Conservation (phyloP, 768 basidiomycete genomes). For the Suillus weaverae region DNA sequence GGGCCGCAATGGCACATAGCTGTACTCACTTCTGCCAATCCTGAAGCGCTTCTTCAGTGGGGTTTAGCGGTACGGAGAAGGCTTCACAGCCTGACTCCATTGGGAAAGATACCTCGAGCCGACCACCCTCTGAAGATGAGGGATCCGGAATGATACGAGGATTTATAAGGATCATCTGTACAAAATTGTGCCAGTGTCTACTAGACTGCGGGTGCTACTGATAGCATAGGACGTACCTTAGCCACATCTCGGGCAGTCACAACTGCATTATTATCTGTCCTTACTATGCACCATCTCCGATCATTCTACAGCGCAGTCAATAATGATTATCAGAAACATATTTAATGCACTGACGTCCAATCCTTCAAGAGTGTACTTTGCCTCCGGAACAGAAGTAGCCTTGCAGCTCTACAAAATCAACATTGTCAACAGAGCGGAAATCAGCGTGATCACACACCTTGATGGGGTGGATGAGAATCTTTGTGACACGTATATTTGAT, state of each 20-base stretch:
- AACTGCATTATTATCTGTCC: conserved; percentile 49
- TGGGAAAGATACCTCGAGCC: conserved; percentile 60
- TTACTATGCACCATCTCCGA: conserved; percentile 69
- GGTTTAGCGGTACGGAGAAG: conserved; percentile 61
- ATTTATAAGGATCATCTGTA: conserved; percentile 66
- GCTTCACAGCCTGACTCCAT: conserved; percentile 53
- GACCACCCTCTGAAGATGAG: conserved; percentile 45
- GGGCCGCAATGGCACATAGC: not conserved
- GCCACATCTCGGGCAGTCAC: conserved; percentile 68
- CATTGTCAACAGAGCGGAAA: not conserved
- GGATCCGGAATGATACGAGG: conserved; percentile 53
- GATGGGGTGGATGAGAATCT: conserved; percentile 67
- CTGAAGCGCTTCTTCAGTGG: conserved; percentile 45
- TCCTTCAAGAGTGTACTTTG: conserved; percentile 59
- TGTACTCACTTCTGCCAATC: conserved; percentile 58
- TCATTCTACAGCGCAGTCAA: conserved; percentile 53
- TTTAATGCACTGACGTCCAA: conserved; percentile 52
- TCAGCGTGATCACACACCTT: conserved; percentile 42
- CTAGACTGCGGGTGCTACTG: not conserved
- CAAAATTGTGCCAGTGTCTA: not conserved
- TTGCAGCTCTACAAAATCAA: conserved; percentile 59
- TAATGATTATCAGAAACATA: conserved; percentile 1
- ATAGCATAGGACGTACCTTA: conserved; percentile 41
- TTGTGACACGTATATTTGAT: conserved; percentile 45
- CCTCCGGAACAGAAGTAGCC: conserved; percentile 58